Evolutionary conservation across 345 rosid genomes (phyloP), one percentile per base, ranked within the genome.

Genomic region (Eucalyptus sideroxylon): DNA sequence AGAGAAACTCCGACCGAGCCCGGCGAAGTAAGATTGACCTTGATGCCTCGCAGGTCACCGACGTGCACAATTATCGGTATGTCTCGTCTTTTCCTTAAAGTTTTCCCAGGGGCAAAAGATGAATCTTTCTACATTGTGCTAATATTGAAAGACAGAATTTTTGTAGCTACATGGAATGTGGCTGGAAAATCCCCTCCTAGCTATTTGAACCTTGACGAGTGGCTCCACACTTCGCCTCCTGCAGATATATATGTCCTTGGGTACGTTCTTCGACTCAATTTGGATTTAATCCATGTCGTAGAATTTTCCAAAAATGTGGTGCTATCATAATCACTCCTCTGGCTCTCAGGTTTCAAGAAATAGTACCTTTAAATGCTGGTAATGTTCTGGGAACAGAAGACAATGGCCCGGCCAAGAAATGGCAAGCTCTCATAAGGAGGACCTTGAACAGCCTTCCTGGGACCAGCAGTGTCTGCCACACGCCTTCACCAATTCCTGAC

Each of bases 101-200:
- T 50, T 88, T 72, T 40, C 14, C 85, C 47, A 21, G 47, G 37
- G 40, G 85, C 45, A 26, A 40, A 72, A 40, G 85, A 77, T 21
- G 47, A 77, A 77, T 77, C 47, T 77, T 77, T 23, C 85, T 77
- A 40, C 85, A 88, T 69, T 89, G 69, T 53, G 14, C 47, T 88
- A 86, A 86, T 44, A 31, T 49, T 77, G 21, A 72, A 91, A 45
- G 31, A 44, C 91, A 97, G 99, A 91, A 91, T 97, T 51, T 97
- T 97, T 93, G 98, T 96, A 60, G 99, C 99, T 42, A 98, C 99
- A 69, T 98, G 99, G 99, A 98, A 98, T 90, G 99, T 98, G 86
- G 99, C 97, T 90, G 99, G 99, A 45, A 97, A 96, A 90, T 93
- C 99, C 87, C 99, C 99, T n/a, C 98, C 99, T 50, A 94, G 93